Percentiles rank a stretch among this genome's conserved stretches.
Evolutionary conservation across 768 basidiomycete genomes (phyloP).

Genomic region (Serendipita sp.): DNA sequence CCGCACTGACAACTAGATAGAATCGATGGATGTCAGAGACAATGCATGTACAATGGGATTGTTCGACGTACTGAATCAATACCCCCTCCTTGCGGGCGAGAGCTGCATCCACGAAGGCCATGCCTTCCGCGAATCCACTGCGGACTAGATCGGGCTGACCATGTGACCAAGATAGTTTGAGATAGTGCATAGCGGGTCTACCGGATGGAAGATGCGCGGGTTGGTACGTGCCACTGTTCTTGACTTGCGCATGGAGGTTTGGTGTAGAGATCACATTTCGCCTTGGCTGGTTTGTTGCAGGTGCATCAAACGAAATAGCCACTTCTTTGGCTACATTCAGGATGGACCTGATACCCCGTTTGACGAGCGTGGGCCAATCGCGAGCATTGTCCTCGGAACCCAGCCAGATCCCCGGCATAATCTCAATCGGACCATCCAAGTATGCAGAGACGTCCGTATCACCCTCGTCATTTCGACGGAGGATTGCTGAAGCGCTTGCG

Average conservation of each 20-base stretch:
- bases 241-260: constrained; percentile 26
- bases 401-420: constrained; percentile 77
- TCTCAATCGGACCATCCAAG: constrained; percentile 61
- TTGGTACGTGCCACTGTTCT: constrained; percentile 32
- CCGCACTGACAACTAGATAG: constrained; percentile 77
- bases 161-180: constrained; percentile 85
- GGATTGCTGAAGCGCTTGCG: constrained; percentile 32
- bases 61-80: constrained; percentile 58
- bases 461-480: constrained; percentile 44
- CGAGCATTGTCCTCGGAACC: constrained; percentile 86
- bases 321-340: constrained; percentile 94
- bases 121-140: constrained; percentile 61
- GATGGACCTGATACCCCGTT: constrained; percentile 61
- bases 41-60: neutral
- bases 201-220: constrained; percentile 52
- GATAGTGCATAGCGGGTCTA: constrained; percentile 69
- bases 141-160: constrained; percentile 81
- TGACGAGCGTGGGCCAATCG: constrained; percentile 56
- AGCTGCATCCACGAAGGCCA: constrained; percentile 68
- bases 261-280: constrained; percentile 48
- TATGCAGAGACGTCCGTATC: constrained; percentile 60
- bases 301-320: constrained; percentile 43
- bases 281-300: constrained; percentile 32
- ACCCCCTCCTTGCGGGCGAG: constrained; percentile 63
- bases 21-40: constrained; percentile 8